These are phyloP conservation scores for Bipolaris gigantea DNA, from an alignment of 2,329 filamentous ascomycete species.

Conservation along the genomic window DNA sequence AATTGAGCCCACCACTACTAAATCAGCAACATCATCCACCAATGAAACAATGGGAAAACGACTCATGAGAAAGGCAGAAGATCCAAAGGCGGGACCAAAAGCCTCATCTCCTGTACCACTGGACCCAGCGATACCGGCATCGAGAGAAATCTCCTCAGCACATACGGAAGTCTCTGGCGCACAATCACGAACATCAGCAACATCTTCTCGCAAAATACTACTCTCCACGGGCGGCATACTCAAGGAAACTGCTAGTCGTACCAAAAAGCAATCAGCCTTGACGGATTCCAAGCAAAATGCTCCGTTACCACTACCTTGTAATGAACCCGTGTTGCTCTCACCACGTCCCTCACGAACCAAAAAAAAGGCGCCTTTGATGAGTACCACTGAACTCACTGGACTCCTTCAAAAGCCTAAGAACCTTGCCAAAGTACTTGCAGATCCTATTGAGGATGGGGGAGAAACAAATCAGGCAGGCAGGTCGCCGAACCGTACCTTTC, in stretches of 20 bases:
- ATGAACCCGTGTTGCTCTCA: constrained; percentile 18
- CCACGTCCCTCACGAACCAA: constrained; percentile 24
- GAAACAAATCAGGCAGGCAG: constrained; percentile 2
- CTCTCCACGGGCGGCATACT: constrained; percentile 35
- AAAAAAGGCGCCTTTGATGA: constrained; percentile 30
- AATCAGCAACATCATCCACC: not conserved
- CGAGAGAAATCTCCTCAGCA: constrained; percentile 9
- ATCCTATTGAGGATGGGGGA: constrained; percentile 30
- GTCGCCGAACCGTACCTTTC: constrained; percentile 23
- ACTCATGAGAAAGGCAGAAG: constrained; percentile 1
- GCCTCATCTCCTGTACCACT: not conserved
- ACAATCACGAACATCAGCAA: constrained; percentile 15
- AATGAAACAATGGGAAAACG: constrained; percentile 2
- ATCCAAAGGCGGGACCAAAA: not conserved
- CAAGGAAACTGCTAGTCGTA: constrained; percentile 20
- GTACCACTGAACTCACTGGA: constrained; percentile 32
- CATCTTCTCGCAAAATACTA: constrained; percentile 18
- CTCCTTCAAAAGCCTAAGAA: constrained; percentile 27
- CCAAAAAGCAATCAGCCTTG: constrained; percentile 2
- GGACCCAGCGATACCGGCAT: constrained; percentile 1
- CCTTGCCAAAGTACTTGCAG: constrained; percentile 17
- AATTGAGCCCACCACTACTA: not conserved
- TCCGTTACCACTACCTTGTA: constrained; percentile 3
- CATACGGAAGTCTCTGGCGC: constrained; percentile 8
- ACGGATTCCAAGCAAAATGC: not conserved